Percentiles rank a stretch among this genome's conserved stretches.
Evolutionary conservation across 2,329 filamentous ascomycete genomes (phyloP).

Genomic region (Ceratocystis alfenasii): DNA sequence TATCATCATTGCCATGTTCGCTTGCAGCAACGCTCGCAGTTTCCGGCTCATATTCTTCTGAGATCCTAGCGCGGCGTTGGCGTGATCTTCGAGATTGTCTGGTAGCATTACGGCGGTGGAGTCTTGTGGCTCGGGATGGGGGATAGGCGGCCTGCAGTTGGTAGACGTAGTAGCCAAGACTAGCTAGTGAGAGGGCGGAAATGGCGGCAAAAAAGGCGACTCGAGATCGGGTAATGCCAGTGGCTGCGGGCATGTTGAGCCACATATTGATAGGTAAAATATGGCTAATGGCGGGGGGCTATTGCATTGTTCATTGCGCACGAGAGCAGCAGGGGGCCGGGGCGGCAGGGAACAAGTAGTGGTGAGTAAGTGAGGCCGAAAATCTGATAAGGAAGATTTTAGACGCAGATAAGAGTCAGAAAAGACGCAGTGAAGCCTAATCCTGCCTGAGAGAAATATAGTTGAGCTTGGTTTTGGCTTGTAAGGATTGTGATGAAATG

Average conservation of each 20-base stretch:
- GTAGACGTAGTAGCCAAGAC: slow-evolving; percentile 39
- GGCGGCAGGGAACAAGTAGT: too few species aligned
- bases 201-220: slow-evolving; percentile 42
- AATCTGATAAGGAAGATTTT: too few species aligned
- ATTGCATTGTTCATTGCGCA: slow-evolving; percentile 18
- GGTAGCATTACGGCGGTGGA: slow-evolving; percentile 57
- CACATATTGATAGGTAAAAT: slow-evolving; percentile 31
- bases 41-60: slow-evolving; percentile 13
- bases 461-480: too few species aligned
- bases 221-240: slow-evolving; percentile 43
- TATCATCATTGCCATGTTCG: slow-evolving; percentile 5
- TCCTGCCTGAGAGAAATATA: too few species aligned
- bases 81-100: slow-evolving; percentile 37
- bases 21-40: not conserved
- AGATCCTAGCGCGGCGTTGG: not conserved
- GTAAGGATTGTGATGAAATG: not conserved
- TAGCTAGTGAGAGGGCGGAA: slow-evolving; percentile 45
- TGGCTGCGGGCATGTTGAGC: slow-evolving; percentile 39
- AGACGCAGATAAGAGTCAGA: too few species aligned
- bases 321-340: too few species aligned
- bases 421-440: too few species aligned
- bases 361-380: too few species aligned
- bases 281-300: slow-evolving; percentile 12
- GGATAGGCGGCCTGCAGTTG: slow-evolving; percentile 24
- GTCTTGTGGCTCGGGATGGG: slow-evolving; percentile 26